Base-by-base conservation (phyloP, 164 flowering plant species). In the Saururus chinensis region DNA sequence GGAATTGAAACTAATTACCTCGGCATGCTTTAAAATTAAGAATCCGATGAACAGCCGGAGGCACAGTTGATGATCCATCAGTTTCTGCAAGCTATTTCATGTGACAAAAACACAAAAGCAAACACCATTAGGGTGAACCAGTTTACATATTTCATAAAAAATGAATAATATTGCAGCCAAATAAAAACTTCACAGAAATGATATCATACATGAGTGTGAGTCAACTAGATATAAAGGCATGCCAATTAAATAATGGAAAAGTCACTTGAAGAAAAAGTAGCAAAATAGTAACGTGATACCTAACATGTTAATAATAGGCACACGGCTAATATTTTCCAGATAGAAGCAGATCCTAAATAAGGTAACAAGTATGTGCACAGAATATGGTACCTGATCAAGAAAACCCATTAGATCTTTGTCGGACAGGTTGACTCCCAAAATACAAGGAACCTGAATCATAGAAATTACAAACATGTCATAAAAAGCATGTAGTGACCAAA, bases 21-120 rank as follows among this genome's bases (percentile, higher is more conserved):
- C 99, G 83, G 79, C 99, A 91, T 67, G 99, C 93, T 76, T 95
- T 95, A 41, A 51, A 78, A 74, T 91, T 91, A 17, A 95, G 93
- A 60, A 95, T 71, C 45, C 90, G 88, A 66, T 77, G 71, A 68
- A 95, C 87, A 52, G 97, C 72, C 56, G 95, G 93, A 37, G 99
- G 99, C 45, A 86, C 79, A 24, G 80, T 79, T 62, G 97, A 84
- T 65, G 97, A 86, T 66, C 99, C 99, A 68, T 89, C 97, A 19
- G 99, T 91, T 56, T 88, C 99, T 64, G 82, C 82, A 70, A 95
- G 97, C 99, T 95, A 58, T 20, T 26, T 55, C 25, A 21, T 1
- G 16, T 8, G 11, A 24, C 22, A 54, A 19, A 54, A 9, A 10
- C n/a, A 23, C 37, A 8, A 45, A 45, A 45, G 14, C 14, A 45